Evolutionary conservation across 148 eudicot species (phyloP).

Genomic region (Rhododendron kiyosumense): DNA sequence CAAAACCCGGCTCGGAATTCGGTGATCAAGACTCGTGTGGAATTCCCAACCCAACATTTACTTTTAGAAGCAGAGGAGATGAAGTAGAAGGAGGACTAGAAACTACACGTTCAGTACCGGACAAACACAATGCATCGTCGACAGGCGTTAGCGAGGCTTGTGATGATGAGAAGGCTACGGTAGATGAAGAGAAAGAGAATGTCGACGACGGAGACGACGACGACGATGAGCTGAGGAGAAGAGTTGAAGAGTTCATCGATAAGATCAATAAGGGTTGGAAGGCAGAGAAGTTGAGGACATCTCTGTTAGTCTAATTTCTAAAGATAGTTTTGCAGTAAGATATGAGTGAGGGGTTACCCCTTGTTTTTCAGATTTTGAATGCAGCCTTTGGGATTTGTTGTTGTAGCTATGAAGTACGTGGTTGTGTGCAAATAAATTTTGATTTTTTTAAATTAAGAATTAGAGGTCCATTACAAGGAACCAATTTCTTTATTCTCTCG

Average conservation of each 20-base stretch:
- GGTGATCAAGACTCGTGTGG: neutral
- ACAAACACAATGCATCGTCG: neutral
- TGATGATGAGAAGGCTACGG: neutral
- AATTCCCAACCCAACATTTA: neutral
- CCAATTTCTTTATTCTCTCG: neutral
- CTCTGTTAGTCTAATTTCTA: neutral
- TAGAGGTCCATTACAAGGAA: neutral
- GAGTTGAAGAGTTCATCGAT: conserved; percentile 67
- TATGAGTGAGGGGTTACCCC: neutral
- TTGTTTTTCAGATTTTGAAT: neutral
- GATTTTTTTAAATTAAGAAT: neutral
- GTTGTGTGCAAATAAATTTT: neutral
- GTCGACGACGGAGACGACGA: conserved; percentile 6
- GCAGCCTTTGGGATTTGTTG: neutral
- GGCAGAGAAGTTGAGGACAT: conserved; percentile 44
- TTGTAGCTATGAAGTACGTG: neutral
- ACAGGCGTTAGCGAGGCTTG: neutral
- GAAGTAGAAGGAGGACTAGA: neutral
- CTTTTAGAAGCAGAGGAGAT: neutral
- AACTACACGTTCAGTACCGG: neutral
- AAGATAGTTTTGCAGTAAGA: neutral
- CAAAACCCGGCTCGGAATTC: conserved; percentile 8
- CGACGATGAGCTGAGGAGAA: conserved; percentile 36
- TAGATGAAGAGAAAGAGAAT: neutral
- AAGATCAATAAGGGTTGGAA: conserved; percentile 57